phyloP scores from a whole-genome alignment of 1,284 basidiomycete species.

The Athelia sp. region DNA sequence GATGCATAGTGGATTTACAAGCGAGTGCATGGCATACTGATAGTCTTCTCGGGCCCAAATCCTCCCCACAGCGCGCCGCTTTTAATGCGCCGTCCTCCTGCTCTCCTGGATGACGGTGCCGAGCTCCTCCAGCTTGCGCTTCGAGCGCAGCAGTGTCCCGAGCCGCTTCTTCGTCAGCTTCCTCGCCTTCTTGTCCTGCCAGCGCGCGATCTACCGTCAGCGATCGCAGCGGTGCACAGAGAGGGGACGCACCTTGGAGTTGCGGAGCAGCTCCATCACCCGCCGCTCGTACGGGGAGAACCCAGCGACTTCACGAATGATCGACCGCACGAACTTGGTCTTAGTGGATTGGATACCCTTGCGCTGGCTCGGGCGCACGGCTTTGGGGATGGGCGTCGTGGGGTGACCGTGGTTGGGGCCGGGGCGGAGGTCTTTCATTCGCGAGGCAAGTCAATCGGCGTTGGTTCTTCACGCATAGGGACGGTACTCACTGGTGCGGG shows the following conservation, averaged over 20 bases:
- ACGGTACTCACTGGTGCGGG: constrained; percentile 57
- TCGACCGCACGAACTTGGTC: constrained; percentile 87
- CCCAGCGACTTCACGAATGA: constrained; percentile 93
- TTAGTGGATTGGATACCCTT: constrained; percentile 87
- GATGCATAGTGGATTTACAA: constrained; percentile 8
- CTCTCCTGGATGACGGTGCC: constrained; percentile 87
- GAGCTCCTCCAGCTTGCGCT: constrained; percentile 97
- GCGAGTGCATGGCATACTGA: constrained; percentile 9
- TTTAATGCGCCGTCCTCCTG: constrained; percentile 70
- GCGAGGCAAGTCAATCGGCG: constrained; percentile 6
- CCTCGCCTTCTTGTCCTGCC: constrained; percentile 93
- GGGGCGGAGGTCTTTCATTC: constrained; percentile 82
- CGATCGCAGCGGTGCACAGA: constrained; percentile 1
- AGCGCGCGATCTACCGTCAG: constrained; percentile 1
- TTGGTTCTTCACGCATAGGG: neutral
- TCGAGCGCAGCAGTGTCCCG: constrained; percentile 92
- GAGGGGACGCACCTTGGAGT: constrained; percentile 80
- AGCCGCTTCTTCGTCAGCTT: constrained; percentile 99
- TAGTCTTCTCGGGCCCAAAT: neutral
- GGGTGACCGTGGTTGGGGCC: constrained; percentile 93
- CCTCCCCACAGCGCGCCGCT: constrained; percentile 2
- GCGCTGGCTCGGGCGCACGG: constrained; percentile 81
- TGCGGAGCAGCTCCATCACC: constrained; percentile 98
- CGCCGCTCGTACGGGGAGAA: constrained; percentile 99
- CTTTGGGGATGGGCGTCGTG: constrained; percentile 83